Evolutionary conservation across 192 early-diverging fungal species (phyloP).

Genomic region (Dissophora globulifera): DNA sequence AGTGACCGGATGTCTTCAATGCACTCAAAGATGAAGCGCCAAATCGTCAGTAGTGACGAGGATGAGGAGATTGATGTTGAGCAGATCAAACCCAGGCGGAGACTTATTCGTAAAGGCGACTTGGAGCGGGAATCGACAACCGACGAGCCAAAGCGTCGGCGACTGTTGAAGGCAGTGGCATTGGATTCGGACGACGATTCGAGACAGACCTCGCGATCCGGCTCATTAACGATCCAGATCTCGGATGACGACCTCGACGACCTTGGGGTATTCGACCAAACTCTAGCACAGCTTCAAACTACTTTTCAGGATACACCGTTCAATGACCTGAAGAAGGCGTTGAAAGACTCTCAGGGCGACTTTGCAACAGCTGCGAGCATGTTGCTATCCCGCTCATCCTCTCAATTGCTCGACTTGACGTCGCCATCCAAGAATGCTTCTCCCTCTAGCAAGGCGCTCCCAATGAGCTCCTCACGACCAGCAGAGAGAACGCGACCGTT

Average conservation of each 20-base stretch:
- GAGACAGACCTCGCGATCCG: neutral
- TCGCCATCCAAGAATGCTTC: neutral
- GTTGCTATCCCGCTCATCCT: neutral
- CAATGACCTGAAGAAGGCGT: slow-evolving; percentile 11
- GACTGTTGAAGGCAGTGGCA: slow-evolving; percentile 16
- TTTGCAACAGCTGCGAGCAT: slow-evolving; percentile 20
- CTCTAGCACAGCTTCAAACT: slow-evolving; percentile 22
- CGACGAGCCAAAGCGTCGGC: slow-evolving; percentile 24
- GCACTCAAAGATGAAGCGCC: neutral
- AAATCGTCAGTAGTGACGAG: slow-evolving; percentile 36
- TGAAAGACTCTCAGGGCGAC: slow-evolving; percentile 15
- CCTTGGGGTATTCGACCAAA: slow-evolving; percentile 6
- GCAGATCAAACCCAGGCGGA: slow-evolving; percentile 20
- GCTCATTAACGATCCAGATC: slow-evolving; percentile 5
- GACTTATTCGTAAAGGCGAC: slow-evolving; percentile 18
- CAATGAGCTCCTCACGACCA: too few relatives aligned
- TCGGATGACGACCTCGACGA: slow-evolving; percentile 23
- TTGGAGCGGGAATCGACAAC: neutral
- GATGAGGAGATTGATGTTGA: slow-evolving; percentile 4
- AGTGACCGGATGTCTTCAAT: neutral
- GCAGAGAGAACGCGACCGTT: too few relatives aligned
- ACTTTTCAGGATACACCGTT: slow-evolving; percentile 26
- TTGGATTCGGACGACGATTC: slow-evolving; percentile 20
- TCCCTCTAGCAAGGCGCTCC: neutral
- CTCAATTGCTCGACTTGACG: slow-evolving; percentile 2